Evolutionary conservation across 2,329 filamentous ascomycete genomes (phyloP), one percentile per base, ranked within the genome.

Genomic region (Ascochyta koolunga): DNA sequence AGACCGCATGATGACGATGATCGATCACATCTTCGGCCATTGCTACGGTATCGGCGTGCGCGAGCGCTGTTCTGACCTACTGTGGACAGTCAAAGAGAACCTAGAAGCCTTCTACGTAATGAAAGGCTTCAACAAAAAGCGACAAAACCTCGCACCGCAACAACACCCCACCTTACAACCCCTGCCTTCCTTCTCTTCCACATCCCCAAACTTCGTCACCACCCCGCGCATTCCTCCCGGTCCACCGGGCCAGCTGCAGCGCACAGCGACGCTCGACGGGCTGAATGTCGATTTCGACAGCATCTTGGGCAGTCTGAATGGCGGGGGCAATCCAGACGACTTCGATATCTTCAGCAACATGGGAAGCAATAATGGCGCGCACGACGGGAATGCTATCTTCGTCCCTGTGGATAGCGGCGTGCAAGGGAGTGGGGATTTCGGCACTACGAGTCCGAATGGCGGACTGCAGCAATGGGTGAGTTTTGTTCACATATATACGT

Each of bases 1-100:
- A 59, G 70, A 75, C 33, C 60, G 72, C 45, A 75, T 75, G 70
- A 67, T 69, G 47, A 75, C 71, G 1, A 73, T 75, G 38, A 74
- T 75, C 54, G 71, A 74, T 58, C 72, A 75, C 50, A 70, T 75
- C 24, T 75, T 75, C 54, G 72, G 72, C 3, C 72, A 75, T 56
- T 74, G 72, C 59, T 75, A 75, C 51, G 72, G 71, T 50, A 62
- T 73, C 42, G 67, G 64, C 29, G 66, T 75, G 1, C 63, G 69
- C 18, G 70, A 75, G 41, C 67, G 72, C 15, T 74, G 72, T 41
- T 64, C 62, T 0, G 71, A 74, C 29, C 60, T 75, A 5, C 61
- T 75, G 11, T 72, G 69, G 64, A 72, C 69, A 1, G 70, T 75
- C 3, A 75, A 75, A 37, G 70, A 73, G n/a, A 74, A 73, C 39